A percentile compares a stretch with the other conserved stretches of the same genome.
phyloP scores from a whole-genome alignment of 192 early-diverging fungal species.

The Linnemannia hyalina region DNA sequence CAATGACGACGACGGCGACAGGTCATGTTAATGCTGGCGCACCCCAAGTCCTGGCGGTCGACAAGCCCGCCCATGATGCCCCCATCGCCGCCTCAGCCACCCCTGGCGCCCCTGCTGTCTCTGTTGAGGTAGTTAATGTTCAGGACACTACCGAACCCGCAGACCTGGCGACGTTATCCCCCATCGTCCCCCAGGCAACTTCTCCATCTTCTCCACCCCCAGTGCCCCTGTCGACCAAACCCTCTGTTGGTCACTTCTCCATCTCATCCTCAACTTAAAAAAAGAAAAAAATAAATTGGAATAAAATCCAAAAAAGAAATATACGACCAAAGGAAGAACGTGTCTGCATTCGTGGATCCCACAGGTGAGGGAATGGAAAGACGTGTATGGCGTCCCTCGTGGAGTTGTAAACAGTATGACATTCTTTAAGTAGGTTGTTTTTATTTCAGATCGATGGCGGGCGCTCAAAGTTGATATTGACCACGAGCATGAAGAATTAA shows the following conservation, averaged over 20 bases:
- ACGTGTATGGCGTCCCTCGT: too few species aligned
- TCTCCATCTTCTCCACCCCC: neutral
- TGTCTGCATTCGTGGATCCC: too few species aligned
- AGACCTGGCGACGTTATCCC: neutral
- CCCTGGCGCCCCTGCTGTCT: neutral
- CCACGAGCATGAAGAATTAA: too few species aligned
- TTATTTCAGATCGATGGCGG: too few species aligned
- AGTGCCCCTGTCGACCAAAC: conserved; percentile 3
- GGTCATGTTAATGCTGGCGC: neutral
- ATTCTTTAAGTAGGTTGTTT: too few species aligned
- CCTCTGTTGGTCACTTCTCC: neutral
- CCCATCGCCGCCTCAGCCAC: neutral
- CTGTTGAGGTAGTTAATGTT: neutral
- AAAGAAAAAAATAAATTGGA: neutral
- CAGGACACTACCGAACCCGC: neutral
- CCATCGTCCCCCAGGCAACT: neutral
- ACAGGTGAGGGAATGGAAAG: too few species aligned
- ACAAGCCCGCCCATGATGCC: neutral
- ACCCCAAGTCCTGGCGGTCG: neutral
- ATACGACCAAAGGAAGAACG: neutral
- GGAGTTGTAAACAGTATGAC: too few species aligned
- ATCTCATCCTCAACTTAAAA: neutral
- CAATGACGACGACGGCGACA: neutral
- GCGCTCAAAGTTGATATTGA: too few species aligned
- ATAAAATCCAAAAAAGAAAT: neutral